Conservation (phyloP, 345 rosid genomes). For the Excoecaria cochinchinensis region DNA sequence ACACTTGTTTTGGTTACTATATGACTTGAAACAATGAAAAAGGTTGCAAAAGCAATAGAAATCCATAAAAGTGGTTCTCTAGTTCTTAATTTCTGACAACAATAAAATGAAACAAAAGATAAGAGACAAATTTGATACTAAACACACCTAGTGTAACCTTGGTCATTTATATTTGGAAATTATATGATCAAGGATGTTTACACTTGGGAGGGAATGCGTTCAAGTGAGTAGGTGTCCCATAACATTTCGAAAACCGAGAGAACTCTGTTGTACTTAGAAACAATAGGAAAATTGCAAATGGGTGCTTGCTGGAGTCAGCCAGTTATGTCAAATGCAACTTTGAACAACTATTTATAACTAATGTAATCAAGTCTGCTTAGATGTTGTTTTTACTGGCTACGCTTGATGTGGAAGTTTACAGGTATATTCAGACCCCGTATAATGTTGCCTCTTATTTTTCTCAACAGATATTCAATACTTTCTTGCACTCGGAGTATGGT, state of each 20-base stretch:
- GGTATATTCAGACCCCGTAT: not conserved
- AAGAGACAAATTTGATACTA: not conserved
- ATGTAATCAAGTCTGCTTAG: not conserved
- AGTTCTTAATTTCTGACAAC: not conserved
- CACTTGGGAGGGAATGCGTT: not conserved
- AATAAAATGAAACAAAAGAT: not conserved
- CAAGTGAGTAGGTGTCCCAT: not conserved
- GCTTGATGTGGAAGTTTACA: not conserved
- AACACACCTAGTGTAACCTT: not conserved
- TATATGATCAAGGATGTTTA: not conserved
- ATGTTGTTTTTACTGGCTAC: not conserved
- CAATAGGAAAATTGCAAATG: not conserved
- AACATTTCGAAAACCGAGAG: not conserved
- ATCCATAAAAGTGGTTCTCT: not conserved
- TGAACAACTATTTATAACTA: not conserved
- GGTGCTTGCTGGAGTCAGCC: not conserved
- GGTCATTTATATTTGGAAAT: not conserved
- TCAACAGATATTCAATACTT: constrained; percentile 65
- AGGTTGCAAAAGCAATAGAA: not conserved
- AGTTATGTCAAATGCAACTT: not conserved
- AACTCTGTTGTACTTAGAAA: not conserved
- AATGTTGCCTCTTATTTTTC: constrained; percentile 20
- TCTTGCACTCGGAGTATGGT: constrained; percentile 77
- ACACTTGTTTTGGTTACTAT: too few relatives aligned
- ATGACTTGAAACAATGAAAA: not conserved